phyloP scores from a whole-genome alignment of 345 rosid species.

The Brassica carinata region DNA sequence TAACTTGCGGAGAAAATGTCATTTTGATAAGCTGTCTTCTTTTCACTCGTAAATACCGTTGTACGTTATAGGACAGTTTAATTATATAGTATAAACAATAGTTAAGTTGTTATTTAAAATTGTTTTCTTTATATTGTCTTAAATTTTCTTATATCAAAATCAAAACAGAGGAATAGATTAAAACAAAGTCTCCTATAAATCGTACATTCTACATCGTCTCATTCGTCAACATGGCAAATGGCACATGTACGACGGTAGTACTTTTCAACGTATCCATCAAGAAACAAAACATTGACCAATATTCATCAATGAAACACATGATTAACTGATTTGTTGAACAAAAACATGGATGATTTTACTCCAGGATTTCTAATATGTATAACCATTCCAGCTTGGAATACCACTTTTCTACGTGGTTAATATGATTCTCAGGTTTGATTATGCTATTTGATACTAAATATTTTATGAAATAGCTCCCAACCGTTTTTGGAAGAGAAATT shows the following conservation, averaged over 20 bases:
- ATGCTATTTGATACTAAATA: background rate
- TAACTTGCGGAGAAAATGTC: conserved; percentile 29
- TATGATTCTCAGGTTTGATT: background rate
- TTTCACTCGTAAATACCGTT: conserved; percentile 14
- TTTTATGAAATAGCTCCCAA: background rate
- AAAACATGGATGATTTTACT: background rate
- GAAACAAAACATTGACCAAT: background rate
- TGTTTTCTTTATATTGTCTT: background rate
- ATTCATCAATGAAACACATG: background rate
- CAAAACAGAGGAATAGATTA: background rate
- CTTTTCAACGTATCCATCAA: background rate
- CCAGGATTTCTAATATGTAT: background rate
- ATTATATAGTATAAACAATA: background rate
- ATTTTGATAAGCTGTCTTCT: background rate
- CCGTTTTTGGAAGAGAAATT: background rate
- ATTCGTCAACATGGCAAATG: background rate
- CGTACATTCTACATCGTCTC: background rate
- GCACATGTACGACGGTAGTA: background rate
- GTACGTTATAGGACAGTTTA: conserved; percentile 27
- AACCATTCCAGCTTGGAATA: background rate
- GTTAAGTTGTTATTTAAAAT: background rate
- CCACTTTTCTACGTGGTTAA: background rate
- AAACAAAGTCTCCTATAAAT: background rate
- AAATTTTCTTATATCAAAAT: background rate
- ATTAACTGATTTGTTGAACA: background rate